phyloP scores from a whole-genome alignment of 495 filamentous ascomycete genomes.

The Xylaria grammica region DNA sequence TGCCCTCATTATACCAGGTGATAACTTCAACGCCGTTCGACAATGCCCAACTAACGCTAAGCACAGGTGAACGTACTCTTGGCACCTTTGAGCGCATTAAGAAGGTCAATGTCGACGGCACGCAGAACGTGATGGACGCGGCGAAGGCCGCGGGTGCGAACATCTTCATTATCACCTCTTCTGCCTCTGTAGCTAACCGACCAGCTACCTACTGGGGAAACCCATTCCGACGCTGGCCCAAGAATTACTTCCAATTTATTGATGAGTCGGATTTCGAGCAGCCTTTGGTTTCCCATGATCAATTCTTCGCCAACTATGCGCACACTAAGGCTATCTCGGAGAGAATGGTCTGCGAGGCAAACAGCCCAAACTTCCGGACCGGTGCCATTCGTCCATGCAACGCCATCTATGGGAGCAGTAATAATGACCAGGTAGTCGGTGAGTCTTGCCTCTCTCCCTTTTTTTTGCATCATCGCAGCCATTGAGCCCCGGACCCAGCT shows the following conservation, averaged over 20 bases:
- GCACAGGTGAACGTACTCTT: slow-evolving; percentile 48
- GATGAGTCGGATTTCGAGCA: slow-evolving; percentile 52
- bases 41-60: not conserved
- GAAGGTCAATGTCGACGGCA: slow-evolving; percentile 65
- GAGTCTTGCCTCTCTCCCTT: slow-evolving; percentile 2
- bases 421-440: slow-evolving; percentile 52
- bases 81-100: slow-evolving; percentile 50
- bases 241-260: slow-evolving; percentile 48
- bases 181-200: slow-evolving; percentile 54
- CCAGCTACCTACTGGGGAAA: slow-evolving; percentile 54
- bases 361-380: slow-evolving; percentile 56
- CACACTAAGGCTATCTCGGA: slow-evolving; percentile 61
- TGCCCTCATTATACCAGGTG: slow-evolving; percentile 51
- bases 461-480: not conserved
- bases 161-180: slow-evolving; percentile 65
- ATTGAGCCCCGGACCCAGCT: not conserved
- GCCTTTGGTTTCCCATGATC: slow-evolving; percentile 49
- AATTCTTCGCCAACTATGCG: slow-evolving; percentile 63
- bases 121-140: slow-evolving; percentile 60
- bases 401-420: slow-evolving; percentile 57
- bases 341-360: slow-evolving; percentile 53
- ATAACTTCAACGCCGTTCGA: not conserved
- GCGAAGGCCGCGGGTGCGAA: slow-evolving; percentile 53
- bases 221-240: slow-evolving; percentile 51
- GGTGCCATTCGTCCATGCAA: slow-evolving; percentile 63